Conservation (phyloP, 805 yeast genomes). For the Zygoascus ofunaensis region DNA sequence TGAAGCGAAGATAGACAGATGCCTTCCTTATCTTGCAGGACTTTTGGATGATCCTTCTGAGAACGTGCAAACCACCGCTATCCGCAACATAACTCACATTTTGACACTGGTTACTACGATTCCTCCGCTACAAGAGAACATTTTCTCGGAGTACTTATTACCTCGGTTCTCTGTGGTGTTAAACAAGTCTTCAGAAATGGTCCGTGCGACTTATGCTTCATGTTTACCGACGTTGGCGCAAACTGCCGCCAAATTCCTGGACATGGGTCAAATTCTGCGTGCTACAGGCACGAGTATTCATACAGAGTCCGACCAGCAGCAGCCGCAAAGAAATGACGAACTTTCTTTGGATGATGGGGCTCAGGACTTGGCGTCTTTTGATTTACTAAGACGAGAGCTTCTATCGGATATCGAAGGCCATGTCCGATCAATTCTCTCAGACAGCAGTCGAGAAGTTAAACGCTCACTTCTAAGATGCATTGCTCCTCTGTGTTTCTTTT, state of each 20-base stretch:
- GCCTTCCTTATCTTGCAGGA: slow-evolving; percentile 70
- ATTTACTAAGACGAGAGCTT: slow-evolving; percentile 36
- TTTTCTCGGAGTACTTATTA: slow-evolving; percentile 74
- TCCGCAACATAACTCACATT: slow-evolving; percentile 59
- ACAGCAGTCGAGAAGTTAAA: slow-evolving; percentile 54
- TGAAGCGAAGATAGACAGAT: slow-evolving; percentile 76
- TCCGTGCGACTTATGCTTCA: slow-evolving; percentile 60
- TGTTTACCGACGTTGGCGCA: slow-evolving; percentile 67
- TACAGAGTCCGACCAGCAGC: slow-evolving; percentile 31
- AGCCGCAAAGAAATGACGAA: slow-evolving; percentile 17
- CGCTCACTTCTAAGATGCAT: slow-evolving; percentile 61
- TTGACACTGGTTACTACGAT: slow-evolving; percentile 53
- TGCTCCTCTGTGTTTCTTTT: slow-evolving; percentile 67
- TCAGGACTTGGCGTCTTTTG: slow-evolving; percentile 16
- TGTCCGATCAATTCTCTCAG: slow-evolving; percentile 59
- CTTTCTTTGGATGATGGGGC: not conserved
- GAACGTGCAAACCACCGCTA: slow-evolving; percentile 57
- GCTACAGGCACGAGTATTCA: slow-evolving; percentile 34
- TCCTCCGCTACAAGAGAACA: slow-evolving; percentile 62
- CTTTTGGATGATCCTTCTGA: slow-evolving; percentile 60
- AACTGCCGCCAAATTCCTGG: slow-evolving; percentile 53
- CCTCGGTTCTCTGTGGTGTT: slow-evolving; percentile 53
- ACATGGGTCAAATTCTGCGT: slow-evolving; percentile 44
- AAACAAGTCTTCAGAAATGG: slow-evolving; percentile 34
- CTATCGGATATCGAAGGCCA: slow-evolving; percentile 54